phyloP scores from a whole-genome alignment of 1,139 yeast genomes.

The Hyphopichia pseudoburtonii region DNA sequence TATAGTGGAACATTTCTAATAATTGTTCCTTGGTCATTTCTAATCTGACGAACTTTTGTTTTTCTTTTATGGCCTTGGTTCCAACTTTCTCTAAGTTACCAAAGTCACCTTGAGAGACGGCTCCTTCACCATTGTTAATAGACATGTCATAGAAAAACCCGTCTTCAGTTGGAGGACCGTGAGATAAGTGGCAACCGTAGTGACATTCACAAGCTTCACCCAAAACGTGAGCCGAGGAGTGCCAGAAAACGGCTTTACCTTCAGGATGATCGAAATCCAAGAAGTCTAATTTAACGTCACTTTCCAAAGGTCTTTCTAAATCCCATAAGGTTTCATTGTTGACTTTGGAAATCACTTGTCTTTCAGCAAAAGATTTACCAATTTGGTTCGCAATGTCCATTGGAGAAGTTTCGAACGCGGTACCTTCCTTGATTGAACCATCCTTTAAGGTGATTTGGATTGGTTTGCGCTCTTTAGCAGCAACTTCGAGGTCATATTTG shows the following conservation, averaged over 20 bases:
- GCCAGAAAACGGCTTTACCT: conserved; percentile 97
- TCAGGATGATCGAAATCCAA: conserved; percentile 70
- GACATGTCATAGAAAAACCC: conserved; percentile 98
- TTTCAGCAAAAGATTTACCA: conserved; percentile 79
- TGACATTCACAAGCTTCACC: conserved; percentile 99
- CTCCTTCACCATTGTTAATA: conserved; percentile 70
- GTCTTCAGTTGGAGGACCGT: conserved; percentile 97
- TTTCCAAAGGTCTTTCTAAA: conserved; percentile 89
- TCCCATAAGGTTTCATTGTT: conserved; percentile 88
- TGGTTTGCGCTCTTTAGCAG: conserved; percentile 55
- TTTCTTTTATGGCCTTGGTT: conserved; percentile 89
- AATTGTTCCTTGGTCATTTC: conserved; percentile 90
- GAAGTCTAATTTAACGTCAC: conserved; percentile 68
- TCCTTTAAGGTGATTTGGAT: conserved; percentile 84
- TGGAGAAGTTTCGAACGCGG: conserved; percentile 89
- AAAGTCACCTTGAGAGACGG: conserved; percentile 82
- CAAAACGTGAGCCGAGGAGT: conserved; percentile 95
- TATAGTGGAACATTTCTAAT: conserved; percentile 90
- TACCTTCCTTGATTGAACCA: conserved; percentile 76
- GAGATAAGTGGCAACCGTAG: conserved; percentile 82
- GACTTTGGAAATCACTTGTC: conserved; percentile 88
- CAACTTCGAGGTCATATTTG: conserved; percentile 71
- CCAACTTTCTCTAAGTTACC: conserved; percentile 83
- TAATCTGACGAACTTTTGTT: conserved; percentile 93
- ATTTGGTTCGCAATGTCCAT: conserved; percentile 79